Base-by-base conservation (phyloP, 2,329 filamentous ascomycete species). In the Gnomoniopsis sp. region DNA sequence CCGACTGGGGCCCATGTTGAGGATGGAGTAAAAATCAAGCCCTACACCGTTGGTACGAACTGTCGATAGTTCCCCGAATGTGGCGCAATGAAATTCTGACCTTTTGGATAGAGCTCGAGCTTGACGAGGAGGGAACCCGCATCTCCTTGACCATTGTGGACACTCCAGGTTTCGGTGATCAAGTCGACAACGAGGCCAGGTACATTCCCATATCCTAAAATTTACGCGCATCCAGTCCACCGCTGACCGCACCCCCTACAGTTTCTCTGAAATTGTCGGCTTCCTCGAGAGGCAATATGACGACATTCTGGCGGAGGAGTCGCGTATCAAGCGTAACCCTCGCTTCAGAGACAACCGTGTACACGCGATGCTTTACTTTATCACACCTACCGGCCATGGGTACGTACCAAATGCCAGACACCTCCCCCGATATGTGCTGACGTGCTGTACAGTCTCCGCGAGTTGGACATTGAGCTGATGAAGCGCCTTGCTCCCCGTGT, bases 241-340 rank as follows among this genome's bases (percentile, higher is more conserved):
- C 26, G 46, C 49, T 56, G 10, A 46, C 19, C 26, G n/a, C n/a
- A n/a, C 19, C 41, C 12, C 43, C 49, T 67, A 61, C 55, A 96
- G 92, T 80, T 99, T 99, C 76, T 89, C 89, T 69, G 95, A 98
- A 78, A 99, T 99, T 71, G 93, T 96, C 68, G 93, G 93, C 68
- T 97, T 96, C 79, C 90, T 99, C 70, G 95, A 99, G 84, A 88
- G 93, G 80, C 93, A 99, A 86, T 98, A 98, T 78, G 95, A 99
- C 78, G 93, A 98, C 75, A 98, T 99, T 83, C 86, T 99, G 69
- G 93, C 95, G 63, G 93, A 98, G 81, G 95, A 99, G 82, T 98
- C 95, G 70, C 91, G 95, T 82, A 99, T 99, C 84, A 99, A 99
- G 90, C 95, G 95, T 92, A 99, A 99, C 82, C 95, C 95, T 69